Base-by-base conservation (phyloP, 2,329 filamentous ascomycete species). In the Fusarium globosum region DNA sequence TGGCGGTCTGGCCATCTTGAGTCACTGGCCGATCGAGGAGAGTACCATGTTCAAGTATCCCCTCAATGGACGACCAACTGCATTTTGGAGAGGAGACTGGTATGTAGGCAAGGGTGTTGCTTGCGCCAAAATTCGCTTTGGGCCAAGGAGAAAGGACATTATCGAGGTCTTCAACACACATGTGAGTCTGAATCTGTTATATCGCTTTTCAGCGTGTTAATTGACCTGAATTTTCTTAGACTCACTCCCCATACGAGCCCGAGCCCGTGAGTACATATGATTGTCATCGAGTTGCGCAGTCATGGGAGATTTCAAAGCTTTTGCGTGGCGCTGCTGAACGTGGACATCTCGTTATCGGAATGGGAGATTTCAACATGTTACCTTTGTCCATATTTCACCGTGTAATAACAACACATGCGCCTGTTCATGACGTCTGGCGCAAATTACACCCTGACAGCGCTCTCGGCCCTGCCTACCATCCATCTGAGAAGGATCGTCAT, bases 361-460 rank as follows among this genome's bases (percentile, higher is more conserved):
- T 97, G 61, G 96, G 96, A 33, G 96, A 98, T 84, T 98, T 98
- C 85, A 98, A 98, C 84, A 97, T 97, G 93, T 86, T 94, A n/a
- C 96, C 96, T 2, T 83, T 92, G 45, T 97, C 94, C 33, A 89
- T 97, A 70, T 92, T 93, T 38, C 94, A 98, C 83, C 89, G 91
- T 61, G 87, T 98, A 73, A 92, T 99, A 75, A 93, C 92, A 65
- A 90, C 91, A 7, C 92, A 95, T 79, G 90, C 92, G 15, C 92
- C 92, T 20, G 92, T 97, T 35, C 88, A 88, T 49, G 96, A 99
- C 80, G 90, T 91, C 28, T 99, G 96, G 96, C 90, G 93, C 61
- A 88, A 93, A 36, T 82, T 97, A 26, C 93, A 97, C 80, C 96
- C 96, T 0, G 89, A 95, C 68, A 96, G 93, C 53, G 94, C 95